Percentiles rank a stretch among this genome's conserved stretches.
phyloP scores from a whole-genome alignment of 2,329 filamentous ascomycete species.

The Nemania sp. region DNA sequence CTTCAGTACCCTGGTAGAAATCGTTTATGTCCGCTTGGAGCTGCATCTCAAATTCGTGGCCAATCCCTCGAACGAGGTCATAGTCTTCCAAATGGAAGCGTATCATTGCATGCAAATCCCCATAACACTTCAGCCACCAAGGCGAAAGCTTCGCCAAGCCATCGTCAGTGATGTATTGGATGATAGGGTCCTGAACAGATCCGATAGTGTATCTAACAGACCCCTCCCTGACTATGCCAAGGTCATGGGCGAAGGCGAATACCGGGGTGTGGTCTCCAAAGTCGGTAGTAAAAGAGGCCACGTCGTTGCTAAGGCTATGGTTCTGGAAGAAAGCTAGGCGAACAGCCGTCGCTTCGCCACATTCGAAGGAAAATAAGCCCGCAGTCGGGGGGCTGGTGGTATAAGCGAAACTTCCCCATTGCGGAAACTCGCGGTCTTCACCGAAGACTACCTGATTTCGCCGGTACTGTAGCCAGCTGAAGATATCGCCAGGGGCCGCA shows the following conservation, averaged over 20 bases:
- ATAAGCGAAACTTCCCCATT: slow-evolving; percentile 76
- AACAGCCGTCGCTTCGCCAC: slow-evolving; percentile 52
- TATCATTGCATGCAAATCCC: slow-evolving; percentile 67
- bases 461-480: slow-evolving; percentile 70
- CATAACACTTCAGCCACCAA: slow-evolving; percentile 77
- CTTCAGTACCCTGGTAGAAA: slow-evolving; percentile 62
- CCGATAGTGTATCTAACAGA: slow-evolving; percentile 76
- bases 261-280: slow-evolving; percentile 78
- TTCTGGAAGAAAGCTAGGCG: slow-evolving; percentile 72
- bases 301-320: slow-evolving; percentile 68
- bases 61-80: slow-evolving; percentile 66
- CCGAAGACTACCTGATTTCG: slow-evolving; percentile 79
- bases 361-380: slow-evolving; percentile 42
- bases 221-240: slow-evolving; percentile 51
- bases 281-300: slow-evolving; percentile 64
- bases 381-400: slow-evolving; percentile 60
- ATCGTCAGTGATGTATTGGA: slow-evolving; percentile 75
- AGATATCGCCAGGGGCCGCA: slow-evolving; percentile 76
- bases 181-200: slow-evolving; percentile 76
- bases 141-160: slow-evolving; percentile 77
- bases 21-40: slow-evolving; percentile 73
- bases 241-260: slow-evolving; percentile 73
- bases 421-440: slow-evolving; percentile 67
- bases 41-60: slow-evolving; percentile 73
- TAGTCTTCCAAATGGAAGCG: slow-evolving; percentile 78